These are phyloP conservation scores for Paradendryphiella salina DNA, from an alignment of 2,329 filamentous ascomycete species.

Conservation along the genomic window DNA sequence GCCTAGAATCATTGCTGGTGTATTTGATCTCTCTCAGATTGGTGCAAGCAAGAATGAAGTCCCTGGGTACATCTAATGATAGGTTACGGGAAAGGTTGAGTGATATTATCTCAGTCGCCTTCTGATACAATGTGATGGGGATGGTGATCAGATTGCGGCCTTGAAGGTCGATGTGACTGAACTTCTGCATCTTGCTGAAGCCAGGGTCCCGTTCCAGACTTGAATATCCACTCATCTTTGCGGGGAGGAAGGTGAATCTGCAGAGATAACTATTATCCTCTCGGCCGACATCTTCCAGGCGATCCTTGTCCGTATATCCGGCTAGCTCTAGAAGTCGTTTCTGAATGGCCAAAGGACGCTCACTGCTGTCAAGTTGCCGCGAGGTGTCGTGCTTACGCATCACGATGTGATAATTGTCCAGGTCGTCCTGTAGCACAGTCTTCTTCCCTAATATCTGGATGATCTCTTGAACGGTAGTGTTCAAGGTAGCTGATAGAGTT, in stretches of 20 bases:
- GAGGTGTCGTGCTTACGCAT: conserved; percentile 90
- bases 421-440: conserved; percentile 84
- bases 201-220: conserved; percentile 75
- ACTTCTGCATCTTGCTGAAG: conserved; percentile 81
- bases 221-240: conserved; percentile 78
- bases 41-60: conserved; percentile 92
- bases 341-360: conserved; percentile 87
- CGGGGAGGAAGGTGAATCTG: conserved; percentile 91
- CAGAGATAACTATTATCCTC: conserved; percentile 98
- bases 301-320: conserved; percentile 84
- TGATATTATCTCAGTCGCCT: conserved; percentile 88
- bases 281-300: conserved; percentile 87
- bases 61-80: conserved; percentile 87
- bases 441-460: conserved; percentile 92
- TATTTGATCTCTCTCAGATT: conserved; percentile 94
- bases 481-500: conserved; percentile 81
- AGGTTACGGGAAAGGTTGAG: conserved; percentile 92
- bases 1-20: conserved; percentile 88
- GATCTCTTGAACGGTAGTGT: conserved; percentile 83
- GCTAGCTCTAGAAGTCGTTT: conserved; percentile 89
- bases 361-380: conserved; percentile 74
- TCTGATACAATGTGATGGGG: conserved; percentile 89
- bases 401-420: conserved; percentile 94
- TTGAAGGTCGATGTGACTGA: conserved; percentile 90
- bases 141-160: conserved; percentile 92